phyloP scores from a whole-genome alignment of 371 early-diverging fungal species.

The Batrachochytrium dendrobatidis region DNA sequence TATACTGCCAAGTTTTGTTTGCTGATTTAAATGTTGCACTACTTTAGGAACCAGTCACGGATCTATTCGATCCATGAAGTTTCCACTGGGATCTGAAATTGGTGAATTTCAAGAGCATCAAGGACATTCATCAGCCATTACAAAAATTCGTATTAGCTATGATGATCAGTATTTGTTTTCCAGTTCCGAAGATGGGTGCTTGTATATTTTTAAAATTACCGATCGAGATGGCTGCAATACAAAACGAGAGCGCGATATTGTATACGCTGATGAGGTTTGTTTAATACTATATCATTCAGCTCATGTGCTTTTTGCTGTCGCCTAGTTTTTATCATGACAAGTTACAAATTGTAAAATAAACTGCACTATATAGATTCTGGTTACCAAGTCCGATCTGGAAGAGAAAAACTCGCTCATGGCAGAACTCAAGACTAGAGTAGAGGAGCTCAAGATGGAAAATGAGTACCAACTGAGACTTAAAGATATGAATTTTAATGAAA shows the following conservation, averaged over 20 bases:
- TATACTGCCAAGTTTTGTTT: not conserved
- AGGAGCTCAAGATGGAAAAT: slow-evolving; percentile 53
- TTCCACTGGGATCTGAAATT: slow-evolving; percentile 30
- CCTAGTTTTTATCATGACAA: too few species aligned
- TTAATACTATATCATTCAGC: not conserved
- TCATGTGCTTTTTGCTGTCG: not conserved
- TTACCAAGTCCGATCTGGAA: slow-evolving; percentile 47
- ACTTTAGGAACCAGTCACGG: slow-evolving; percentile 37
- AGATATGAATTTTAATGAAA: slow-evolving; percentile 49
- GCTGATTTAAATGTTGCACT: not conserved
- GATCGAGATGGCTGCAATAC: slow-evolving; percentile 40
- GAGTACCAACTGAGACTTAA: slow-evolving; percentile 47
- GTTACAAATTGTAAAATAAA: too few species aligned
- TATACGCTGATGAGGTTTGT: slow-evolving; percentile 39
- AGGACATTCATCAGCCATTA: slow-evolving; percentile 40
- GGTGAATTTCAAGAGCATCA: slow-evolving; percentile 47
- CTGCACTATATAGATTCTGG: slow-evolving; percentile 31
- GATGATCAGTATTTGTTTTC: slow-evolving; percentile 51
- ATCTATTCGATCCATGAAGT: slow-evolving; percentile 41
- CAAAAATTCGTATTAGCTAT: slow-evolving; percentile 38
- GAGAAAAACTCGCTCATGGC: slow-evolving; percentile 40
- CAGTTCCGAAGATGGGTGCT: slow-evolving; percentile 41
- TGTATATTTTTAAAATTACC: slow-evolving; percentile 41
- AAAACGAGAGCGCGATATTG: slow-evolving; percentile 35
- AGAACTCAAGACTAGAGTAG: slow-evolving; percentile 43